Evolutionary conservation across 352 stramenopile genomes (phyloP), one percentile per base, ranked within the genome.

Genomic region (Globisporangium paddicum): DNA sequence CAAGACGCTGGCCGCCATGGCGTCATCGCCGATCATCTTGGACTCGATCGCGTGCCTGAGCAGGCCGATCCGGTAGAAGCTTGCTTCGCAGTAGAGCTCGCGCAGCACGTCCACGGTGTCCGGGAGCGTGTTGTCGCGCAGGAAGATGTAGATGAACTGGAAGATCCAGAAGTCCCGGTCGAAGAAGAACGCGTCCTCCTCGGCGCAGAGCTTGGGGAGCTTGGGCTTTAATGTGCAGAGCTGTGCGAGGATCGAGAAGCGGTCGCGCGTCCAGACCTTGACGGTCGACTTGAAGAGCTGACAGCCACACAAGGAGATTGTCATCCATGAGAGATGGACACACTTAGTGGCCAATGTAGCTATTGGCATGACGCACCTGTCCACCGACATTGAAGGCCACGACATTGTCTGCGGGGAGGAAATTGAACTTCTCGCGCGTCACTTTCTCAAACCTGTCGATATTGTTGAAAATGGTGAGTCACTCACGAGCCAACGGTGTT

Each of bases 191-290:
- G 75, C 75, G 59, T 87, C 75, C 10, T 79, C 68, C 23, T 78
- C 76, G 32, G 71, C 63, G 18, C 67, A 82, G 25, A 80, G 67
- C 35, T 79, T 75, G 5, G 50, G 55, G 2, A 92, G 69, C 67
- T 83, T 86, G 6, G 79, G 75, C 37, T 69, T 71, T 2, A 67
- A 80, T 38, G 82, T 89, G 64, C 82, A 92, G 26, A 92, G 69
- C 44, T 92, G 82, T 46, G 82, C 82, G n/a, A 92, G 69, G 60
- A 92, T 85, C 2, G 80, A 92, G 55, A 92, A 92, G 6, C 80
- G 76, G 58, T 92, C 79, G 26, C 82, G 78, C 25, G 78, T 83
- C 79, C 79, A 92, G 48, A 90, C 63, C 19, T 79, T 80, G 23
- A 90, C 77, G 0, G 77, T 92, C 26, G 77, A 86, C 51, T 79